These are phyloP conservation scores for Zygosaccharomyces kombuchaensis DNA, from an alignment of 805 yeast genomes.

Conservation along the genomic window DNA sequence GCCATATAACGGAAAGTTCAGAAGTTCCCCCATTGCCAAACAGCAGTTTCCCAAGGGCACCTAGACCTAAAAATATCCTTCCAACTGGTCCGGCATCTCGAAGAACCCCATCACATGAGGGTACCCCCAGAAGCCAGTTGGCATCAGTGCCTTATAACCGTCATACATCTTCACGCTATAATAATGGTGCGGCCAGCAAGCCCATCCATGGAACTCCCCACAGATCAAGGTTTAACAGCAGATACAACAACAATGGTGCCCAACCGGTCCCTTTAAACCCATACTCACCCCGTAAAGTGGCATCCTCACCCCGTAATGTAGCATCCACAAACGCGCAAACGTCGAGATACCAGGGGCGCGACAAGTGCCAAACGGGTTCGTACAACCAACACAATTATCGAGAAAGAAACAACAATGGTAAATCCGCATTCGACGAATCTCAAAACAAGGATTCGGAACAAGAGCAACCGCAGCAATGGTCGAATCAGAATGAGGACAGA, in stretches of 20 bases:
- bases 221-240: conserved; percentile 3
- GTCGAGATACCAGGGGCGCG: conserved; percentile 11
- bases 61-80: conserved; percentile 5
- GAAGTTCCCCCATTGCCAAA: not conserved
- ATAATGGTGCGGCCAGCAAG: conserved; percentile 1
- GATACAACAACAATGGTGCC: conserved; percentile 3
- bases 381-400: conserved; percentile 3
- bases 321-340: conserved; percentile 9
- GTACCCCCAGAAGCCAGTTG: not conserved
- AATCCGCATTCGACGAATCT: not conserved
- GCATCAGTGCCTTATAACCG: conserved; percentile 7
- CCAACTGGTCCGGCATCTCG: conserved; percentile 15
- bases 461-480: not conserved
- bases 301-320: conserved; percentile 4
- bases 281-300: not conserved
- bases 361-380: conserved; percentile 2
- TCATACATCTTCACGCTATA: conserved; percentile 7
- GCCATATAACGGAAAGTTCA: conserved; percentile 25
- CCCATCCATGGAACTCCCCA: not conserved
- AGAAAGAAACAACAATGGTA: not conserved
- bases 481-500: not conserved
- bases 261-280: not conserved
- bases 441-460: not conserved
- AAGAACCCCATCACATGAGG: conserved; percentile 1
- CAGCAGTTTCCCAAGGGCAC: conserved; percentile 10